These are phyloP conservation scores for Pichia thaimueangensis DNA, from an alignment of 805 yeast genomes.

Conservation along the genomic window DNA sequence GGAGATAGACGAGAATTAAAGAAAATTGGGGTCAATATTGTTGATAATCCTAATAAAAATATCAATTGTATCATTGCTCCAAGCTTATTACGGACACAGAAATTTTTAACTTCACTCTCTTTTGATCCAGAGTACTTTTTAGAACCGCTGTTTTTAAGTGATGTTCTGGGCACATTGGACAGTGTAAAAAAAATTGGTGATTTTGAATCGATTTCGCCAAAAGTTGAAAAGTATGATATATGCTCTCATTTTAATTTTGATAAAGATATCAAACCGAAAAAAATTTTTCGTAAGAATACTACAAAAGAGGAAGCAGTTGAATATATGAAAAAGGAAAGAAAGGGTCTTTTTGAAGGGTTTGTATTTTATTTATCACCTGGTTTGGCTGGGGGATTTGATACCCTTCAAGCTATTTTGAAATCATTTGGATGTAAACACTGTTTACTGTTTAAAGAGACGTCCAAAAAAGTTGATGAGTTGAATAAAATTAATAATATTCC, in stretches of 20 bases:
- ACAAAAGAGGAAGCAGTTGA: conserved; percentile 15
- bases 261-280: conserved; percentile 27
- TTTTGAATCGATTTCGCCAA: conserved; percentile 24
- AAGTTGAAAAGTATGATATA: conserved; percentile 22
- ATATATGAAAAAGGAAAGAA: conserved; percentile 20
- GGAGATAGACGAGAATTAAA: conserved; percentile 38
- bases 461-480: conserved; percentile 5
- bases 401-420: conserved; percentile 48
- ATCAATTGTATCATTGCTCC: conserved; percentile 66
- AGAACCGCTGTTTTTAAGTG: conserved; percentile 48
- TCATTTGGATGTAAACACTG: conserved; percentile 46
- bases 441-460: conserved; percentile 16
- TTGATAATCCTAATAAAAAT: conserved; percentile 33
- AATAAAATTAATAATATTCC: background rate
- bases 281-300: conserved; percentile 27
- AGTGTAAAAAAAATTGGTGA: conserved; percentile 20
- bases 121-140: conserved; percentile 45
- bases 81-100: conserved; percentile 75
- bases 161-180: conserved; percentile 33
- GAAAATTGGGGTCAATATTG: conserved; percentile 52
- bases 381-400: conserved; percentile 54
- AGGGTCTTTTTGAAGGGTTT: conserved; percentile 39
- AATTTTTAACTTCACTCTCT: conserved; percentile 68
- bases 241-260: conserved; percentile 28
- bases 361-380: conserved; percentile 49